Conservation (phyloP, 306 rosid species). For the Quercus bicolor region DNA sequence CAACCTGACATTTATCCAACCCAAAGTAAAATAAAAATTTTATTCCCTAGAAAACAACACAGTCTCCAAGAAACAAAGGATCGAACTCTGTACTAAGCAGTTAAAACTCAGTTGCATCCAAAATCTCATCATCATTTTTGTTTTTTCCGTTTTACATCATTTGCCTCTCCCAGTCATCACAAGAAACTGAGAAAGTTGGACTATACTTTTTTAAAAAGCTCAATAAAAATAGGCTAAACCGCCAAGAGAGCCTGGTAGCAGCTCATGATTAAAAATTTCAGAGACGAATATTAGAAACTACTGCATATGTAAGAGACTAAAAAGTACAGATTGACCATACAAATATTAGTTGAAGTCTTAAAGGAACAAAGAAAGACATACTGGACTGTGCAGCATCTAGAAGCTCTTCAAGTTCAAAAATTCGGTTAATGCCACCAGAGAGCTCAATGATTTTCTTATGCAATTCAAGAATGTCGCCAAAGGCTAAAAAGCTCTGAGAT, state of each 20-base stretch:
- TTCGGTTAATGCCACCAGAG: conserved; percentile 85
- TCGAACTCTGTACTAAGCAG: neutral
- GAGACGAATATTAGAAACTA: too few relatives aligned
- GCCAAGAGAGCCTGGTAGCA: too few relatives aligned
- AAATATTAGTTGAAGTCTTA: neutral
- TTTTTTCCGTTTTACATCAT: neutral
- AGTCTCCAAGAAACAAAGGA: neutral
- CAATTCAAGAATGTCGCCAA: conserved; percentile 95
- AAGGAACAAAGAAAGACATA: conserved; percentile 26
- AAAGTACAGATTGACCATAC: neutral
- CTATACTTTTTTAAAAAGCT: neutral
- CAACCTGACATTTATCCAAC: neutral
- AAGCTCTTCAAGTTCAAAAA: conserved; percentile 93
- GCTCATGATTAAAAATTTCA: too few relatives aligned
- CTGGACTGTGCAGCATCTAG: conserved; percentile 85
- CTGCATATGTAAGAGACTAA: too few relatives aligned
- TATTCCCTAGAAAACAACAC: neutral
- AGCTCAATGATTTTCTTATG: conserved; percentile 85
- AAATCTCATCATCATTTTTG: neutral
- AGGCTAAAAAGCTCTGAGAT: conserved; percentile 98
- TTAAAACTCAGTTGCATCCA: neutral
- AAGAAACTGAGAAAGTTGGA: neutral
- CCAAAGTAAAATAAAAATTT: neutral
- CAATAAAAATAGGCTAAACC: too few relatives aligned
- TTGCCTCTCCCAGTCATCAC: neutral